Conservation (phyloP, 2,329 filamentous ascomycete genomes). For the Nemania sp. region DNA sequence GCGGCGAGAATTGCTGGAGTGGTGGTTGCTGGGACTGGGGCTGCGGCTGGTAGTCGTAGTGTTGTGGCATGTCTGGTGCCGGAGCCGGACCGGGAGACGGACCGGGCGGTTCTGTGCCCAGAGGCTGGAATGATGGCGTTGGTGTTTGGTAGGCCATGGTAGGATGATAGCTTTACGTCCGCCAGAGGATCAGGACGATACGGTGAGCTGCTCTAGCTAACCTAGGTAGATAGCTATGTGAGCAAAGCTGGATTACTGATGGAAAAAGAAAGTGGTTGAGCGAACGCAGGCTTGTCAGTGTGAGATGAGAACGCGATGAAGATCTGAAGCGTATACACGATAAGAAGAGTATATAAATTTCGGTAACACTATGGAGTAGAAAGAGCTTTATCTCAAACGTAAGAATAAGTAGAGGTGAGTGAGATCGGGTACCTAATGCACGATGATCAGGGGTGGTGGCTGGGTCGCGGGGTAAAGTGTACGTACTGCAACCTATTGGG, state of each 20-base stretch:
- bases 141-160: constrained; percentile 17
- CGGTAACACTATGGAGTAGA: neutral
- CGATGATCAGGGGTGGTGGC: constrained; percentile 10
- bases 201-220: too few relatives aligned
- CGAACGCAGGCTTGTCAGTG: neutral
- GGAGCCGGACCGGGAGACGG: too few relatives aligned
- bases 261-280: neutral
- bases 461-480: constrained; percentile 16
- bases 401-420: neutral
- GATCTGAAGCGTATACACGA: neutral
- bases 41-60: too few relatives aligned
- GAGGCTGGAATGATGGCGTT: constrained; percentile 16
- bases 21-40: too few relatives aligned
- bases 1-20: neutral
- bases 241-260: neutral
- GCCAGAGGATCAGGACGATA: too few relatives aligned
- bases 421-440: constrained; percentile 9
- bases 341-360: neutral
- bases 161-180: too few relatives aligned
- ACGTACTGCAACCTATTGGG: constrained; percentile 3
- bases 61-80: too few relatives aligned
- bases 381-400: neutral
- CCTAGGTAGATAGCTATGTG: neutral
- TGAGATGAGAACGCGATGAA: neutral
- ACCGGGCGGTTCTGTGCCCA: too few relatives aligned